These are phyloP conservation scores for Trichoderma koningiopsis DNA, from an alignment of 2,329 filamentous ascomycete genomes.

Conservation along the genomic window DNA sequence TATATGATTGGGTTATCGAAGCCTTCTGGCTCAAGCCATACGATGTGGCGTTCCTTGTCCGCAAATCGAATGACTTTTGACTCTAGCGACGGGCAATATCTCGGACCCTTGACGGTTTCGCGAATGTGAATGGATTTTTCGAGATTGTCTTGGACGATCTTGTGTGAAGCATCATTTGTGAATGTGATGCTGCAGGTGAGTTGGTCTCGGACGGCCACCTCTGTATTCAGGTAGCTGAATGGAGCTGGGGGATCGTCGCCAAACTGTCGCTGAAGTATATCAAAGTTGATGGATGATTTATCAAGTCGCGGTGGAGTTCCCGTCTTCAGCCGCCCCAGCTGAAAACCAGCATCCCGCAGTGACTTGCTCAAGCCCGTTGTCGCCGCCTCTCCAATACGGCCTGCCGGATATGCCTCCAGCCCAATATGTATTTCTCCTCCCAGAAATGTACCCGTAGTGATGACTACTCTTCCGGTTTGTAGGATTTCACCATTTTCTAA, in stretches of 20 bases:
- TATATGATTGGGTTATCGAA: slow-evolving; percentile 90
- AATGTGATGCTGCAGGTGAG: slow-evolving; percentile 84
- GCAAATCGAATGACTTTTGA: slow-evolving; percentile 89
- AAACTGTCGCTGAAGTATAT: slow-evolving; percentile 67
- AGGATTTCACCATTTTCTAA: slow-evolving; percentile 87
- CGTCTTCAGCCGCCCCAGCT: slow-evolving; percentile 88
- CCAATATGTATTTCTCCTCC: slow-evolving; percentile 97
- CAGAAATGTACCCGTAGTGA: slow-evolving; percentile 94
- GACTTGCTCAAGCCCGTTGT: slow-evolving; percentile 93
- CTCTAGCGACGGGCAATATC: slow-evolving; percentile 94
- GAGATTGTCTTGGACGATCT: slow-evolving; percentile 84
- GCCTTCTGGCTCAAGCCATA: slow-evolving; percentile 97
- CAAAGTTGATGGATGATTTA: slow-evolving; percentile 78
- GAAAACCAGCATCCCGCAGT: slow-evolving; percentile 82
- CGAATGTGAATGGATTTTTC: slow-evolving; percentile 95
- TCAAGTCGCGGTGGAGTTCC: slow-evolving; percentile 90
- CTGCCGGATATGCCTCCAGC: slow-evolving; percentile 78
- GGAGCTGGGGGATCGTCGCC: slow-evolving; percentile 86
- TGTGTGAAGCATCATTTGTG: slow-evolving; percentile 81
- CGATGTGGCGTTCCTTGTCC: slow-evolving; percentile 78
- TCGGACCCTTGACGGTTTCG: slow-evolving; percentile 88
- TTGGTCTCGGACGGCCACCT: slow-evolving; percentile 77
- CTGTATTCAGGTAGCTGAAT: slow-evolving; percentile 86
- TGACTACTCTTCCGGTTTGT: slow-evolving; percentile 78
- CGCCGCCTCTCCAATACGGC: slow-evolving; percentile 90